Evolutionary conservation across 768 basidiomycete genomes (phyloP).

Genomic region (Mrakia blollopis): DNA sequence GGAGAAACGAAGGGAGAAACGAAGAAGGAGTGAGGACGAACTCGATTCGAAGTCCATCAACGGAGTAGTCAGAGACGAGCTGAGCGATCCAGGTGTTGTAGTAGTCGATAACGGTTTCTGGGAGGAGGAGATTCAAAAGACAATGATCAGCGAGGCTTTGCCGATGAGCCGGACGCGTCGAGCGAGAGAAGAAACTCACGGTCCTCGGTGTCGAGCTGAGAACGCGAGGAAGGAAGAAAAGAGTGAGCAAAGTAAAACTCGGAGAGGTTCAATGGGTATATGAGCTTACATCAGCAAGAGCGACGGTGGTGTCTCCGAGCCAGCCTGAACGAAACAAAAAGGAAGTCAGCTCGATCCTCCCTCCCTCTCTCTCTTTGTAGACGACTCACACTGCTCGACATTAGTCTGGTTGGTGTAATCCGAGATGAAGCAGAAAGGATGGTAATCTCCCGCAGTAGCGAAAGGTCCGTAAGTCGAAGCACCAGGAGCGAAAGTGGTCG

Average conservation of each 20-base stretch:
- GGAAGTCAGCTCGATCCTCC: too few species aligned
- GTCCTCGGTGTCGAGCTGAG: conserved; percentile 58
- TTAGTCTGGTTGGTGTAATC: conserved; percentile 60
- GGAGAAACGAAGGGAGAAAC: neutral
- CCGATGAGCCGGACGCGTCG: too few species aligned
- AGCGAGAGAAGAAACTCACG: conserved; percentile 13
- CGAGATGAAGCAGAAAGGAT: conserved; percentile 65
- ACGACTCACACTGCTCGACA: conserved; percentile 55
- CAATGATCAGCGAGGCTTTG: too few species aligned
- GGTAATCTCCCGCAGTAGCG: conserved; percentile 48
- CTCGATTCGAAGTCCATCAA: conserved; percentile 22
- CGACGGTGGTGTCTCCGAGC: conserved; percentile 58
- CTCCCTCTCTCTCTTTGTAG: neutral
- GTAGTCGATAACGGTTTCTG: conserved; percentile 53
- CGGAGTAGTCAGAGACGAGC: conserved; percentile 61
- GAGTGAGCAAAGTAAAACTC: neutral
- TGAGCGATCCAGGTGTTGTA: conserved; percentile 66
- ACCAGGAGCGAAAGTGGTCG: conserved; percentile 54
- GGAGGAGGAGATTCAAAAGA: too few species aligned
- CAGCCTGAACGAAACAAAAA: neutral
- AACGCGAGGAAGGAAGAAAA: neutral
- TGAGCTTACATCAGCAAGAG: conserved; percentile 61
- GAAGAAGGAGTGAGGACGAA: neutral
- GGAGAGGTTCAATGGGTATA: too few species aligned
- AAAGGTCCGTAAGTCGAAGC: conserved; percentile 37